Conservation (phyloP, 352 stramenopile genomes). For the Globisporangium uncinulatum region DNA sequence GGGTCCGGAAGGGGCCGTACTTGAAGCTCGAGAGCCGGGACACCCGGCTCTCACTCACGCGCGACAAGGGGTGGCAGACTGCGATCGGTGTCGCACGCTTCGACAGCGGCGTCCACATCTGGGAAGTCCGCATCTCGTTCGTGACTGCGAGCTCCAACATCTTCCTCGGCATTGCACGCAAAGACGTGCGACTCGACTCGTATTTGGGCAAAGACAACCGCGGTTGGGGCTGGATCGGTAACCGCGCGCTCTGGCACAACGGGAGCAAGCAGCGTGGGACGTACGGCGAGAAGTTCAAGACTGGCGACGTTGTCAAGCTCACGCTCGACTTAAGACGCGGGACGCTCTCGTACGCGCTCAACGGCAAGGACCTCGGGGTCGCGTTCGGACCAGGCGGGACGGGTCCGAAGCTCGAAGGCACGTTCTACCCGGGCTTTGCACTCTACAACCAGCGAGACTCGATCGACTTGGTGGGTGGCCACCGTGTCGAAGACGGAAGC, state of each 20-base stretch:
- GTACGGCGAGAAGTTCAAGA: constrained; percentile 91
- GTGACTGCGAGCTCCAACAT: constrained; percentile 89
- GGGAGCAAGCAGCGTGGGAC: constrained; percentile 87
- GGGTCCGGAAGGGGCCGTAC: constrained; percentile 80
- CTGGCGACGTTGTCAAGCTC: constrained; percentile 74
- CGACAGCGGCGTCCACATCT: constrained; percentile 81
- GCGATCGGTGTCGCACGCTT: constrained; percentile 85
- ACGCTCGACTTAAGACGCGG: constrained; percentile 79
- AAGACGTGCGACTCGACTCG: constrained; percentile 82
- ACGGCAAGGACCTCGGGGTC: constrained; percentile 86
- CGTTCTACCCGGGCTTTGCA: constrained; percentile 82
- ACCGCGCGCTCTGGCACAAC: constrained; percentile 88
- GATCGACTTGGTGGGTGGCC: constrained; percentile 78
- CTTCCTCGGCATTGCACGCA: constrained; percentile 81
- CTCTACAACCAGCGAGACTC: constrained; percentile 87
- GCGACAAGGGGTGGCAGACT: constrained; percentile 88
- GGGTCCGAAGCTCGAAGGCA: constrained; percentile 80
- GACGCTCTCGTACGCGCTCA: constrained; percentile 84
- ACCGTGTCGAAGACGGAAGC: constrained; percentile 70
- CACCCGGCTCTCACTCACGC: constrained; percentile 72
- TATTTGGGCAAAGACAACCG: constrained; percentile 91
- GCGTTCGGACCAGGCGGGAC: constrained; percentile 85
- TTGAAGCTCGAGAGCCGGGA: constrained; percentile 87
- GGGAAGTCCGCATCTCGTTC: constrained; percentile 85
- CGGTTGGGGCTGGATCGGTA: constrained; percentile 89